A percentile compares a stretch with the other conserved stretches of the same genome.
These are phyloP conservation scores for Schizochytrium sp. DNA, from an alignment of 108 stramenopile species.

Conservation along the genomic window DNA sequence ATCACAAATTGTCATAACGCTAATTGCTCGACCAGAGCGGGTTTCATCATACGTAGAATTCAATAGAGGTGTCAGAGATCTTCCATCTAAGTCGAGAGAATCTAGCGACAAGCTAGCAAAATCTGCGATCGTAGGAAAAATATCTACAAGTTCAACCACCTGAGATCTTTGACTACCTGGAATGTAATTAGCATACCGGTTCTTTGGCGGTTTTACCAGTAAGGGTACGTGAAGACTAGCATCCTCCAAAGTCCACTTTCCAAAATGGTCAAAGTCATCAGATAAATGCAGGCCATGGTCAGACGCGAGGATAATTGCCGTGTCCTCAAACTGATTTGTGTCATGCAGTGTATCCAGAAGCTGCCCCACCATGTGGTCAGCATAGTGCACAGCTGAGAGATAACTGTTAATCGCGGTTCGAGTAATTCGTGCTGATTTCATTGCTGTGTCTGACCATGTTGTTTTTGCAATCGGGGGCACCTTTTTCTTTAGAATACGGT, in stretches of 20 bases:
- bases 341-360: background rate
- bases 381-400: background rate
- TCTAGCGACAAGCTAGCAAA: background rate
- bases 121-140: background rate
- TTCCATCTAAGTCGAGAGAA: background rate
- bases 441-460: background rate
- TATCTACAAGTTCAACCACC: background rate
- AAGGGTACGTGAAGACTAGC: background rate
- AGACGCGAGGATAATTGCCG: background rate
- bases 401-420: background rate
- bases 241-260: background rate
- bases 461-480: conserved; percentile 11
- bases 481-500: background rate
- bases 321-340: background rate
- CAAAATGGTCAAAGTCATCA: conserved; percentile 35
- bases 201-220: background rate
- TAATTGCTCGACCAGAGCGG: background rate
- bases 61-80: background rate
- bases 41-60: background rate
- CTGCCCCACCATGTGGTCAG: background rate
- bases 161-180: background rate
- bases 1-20: background rate
- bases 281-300: conserved; percentile 9
- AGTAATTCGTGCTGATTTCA: background rate
- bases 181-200: background rate